Evolutionary conservation across 495 filamentous ascomycete species (phyloP).

Genomic region (Clavariopsis aquatica): DNA sequence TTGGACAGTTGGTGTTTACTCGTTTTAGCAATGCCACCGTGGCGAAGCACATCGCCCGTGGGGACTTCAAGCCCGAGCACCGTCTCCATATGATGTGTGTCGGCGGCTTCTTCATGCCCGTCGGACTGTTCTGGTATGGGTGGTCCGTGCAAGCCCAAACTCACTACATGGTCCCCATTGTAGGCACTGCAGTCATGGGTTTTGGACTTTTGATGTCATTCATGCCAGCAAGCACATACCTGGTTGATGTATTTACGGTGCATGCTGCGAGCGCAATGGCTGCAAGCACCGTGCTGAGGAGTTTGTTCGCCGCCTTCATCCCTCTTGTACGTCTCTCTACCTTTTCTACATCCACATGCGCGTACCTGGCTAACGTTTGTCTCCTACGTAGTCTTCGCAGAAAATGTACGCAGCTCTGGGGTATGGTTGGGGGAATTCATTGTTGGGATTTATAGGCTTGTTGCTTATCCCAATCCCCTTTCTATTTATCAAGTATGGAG

Average conservation of each 20-base stretch:
- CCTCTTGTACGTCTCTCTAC: constrained; percentile 22
- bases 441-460: constrained; percentile 44
- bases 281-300: constrained; percentile 37
- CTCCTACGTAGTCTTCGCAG: constrained; percentile 3
- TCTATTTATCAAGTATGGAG: constrained; percentile 45
- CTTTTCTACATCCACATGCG: too few relatives aligned
- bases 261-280: constrained; percentile 40
- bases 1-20: constrained; percentile 39
- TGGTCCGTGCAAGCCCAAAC: constrained; percentile 40
- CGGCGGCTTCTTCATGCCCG: constrained; percentile 35
- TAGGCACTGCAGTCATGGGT: constrained; percentile 39
- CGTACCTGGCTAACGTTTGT: too few relatives aligned
- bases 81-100: constrained; percentile 39
- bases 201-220: constrained; percentile 42
- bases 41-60: constrained; percentile 25
- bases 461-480: constrained; percentile 44
- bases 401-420: constrained; percentile 45
- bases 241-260: constrained; percentile 41
- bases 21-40: constrained; percentile 35
- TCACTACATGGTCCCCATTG: constrained; percentile 43
- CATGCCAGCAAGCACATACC: constrained; percentile 41
- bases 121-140: constrained; percentile 45
- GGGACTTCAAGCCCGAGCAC: constrained; percentile 41
- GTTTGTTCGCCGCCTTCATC: constrained; percentile 34
- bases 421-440: constrained; percentile 47